Percentiles rank a stretch among this genome's conserved stretches.
These are phyloP conservation scores for Zygoascus bituminiphila DNA, from an alignment of 805 yeast genomes.

Conservation along the genomic window DNA sequence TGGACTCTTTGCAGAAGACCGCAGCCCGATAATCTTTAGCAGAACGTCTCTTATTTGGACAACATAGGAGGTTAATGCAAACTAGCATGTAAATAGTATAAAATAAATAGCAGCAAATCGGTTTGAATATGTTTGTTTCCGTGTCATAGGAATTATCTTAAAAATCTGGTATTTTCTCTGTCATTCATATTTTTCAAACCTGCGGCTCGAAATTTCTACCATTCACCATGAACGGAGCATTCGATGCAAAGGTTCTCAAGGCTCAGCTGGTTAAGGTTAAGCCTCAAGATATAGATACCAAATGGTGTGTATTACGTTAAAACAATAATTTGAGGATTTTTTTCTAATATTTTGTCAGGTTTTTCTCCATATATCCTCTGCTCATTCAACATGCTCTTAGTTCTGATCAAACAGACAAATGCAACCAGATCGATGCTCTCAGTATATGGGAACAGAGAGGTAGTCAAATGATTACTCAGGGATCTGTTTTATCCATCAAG, in stretches of 20 bases:
- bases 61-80: no score
- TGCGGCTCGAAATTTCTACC: not conserved
- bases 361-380: slow-evolving; percentile 21
- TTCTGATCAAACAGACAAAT: slow-evolving; percentile 31
- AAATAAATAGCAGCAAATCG: no score
- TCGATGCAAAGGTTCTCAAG: slow-evolving; percentile 5
- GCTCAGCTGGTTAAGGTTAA: slow-evolving; percentile 13
- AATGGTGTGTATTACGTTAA: slow-evolving; percentile 11
- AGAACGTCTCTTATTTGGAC: no score
- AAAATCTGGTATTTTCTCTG: no score
- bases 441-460: slow-evolving; percentile 58
- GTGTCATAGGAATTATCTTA: no score
- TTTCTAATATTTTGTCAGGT: slow-evolving; percentile 6
- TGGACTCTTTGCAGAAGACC: no score
- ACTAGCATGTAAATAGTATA: no score
- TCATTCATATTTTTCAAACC: no score
- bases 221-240: not conserved
- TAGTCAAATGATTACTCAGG: slow-evolving; percentile 30
- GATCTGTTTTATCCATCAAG: slow-evolving; percentile 7
- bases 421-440: slow-evolving; percentile 48
- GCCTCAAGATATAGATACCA: slow-evolving; percentile 11
- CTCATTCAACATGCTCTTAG: slow-evolving; percentile 29
- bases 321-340: not conserved
- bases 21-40: not conserved
- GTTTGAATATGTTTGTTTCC: no score